These are phyloP conservation scores for Diospyros lotus DNA, from an alignment of 148 eudicot species.

Conservation along the genomic window DNA sequence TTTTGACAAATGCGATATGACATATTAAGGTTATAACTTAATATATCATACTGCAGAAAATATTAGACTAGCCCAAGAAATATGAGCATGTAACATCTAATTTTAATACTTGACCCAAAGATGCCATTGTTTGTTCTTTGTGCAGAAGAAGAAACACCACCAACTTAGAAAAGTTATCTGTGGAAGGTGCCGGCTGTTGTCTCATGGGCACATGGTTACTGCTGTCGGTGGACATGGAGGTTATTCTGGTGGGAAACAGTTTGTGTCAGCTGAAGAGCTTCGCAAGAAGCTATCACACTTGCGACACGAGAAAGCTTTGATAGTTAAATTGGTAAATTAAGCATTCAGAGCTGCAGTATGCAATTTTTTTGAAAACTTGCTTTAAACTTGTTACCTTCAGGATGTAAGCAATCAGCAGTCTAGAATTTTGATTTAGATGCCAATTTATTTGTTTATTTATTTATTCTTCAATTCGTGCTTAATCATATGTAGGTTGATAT, in stretches of 20 bases:
- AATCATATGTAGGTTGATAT: constrained; percentile 67
- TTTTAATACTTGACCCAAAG: not conserved
- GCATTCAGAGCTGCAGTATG: not conserved
- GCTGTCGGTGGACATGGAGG: constrained; percentile 99
- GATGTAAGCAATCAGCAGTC: not conserved
- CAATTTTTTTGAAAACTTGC: not conserved
- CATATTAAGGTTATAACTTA: not conserved
- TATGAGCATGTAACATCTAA: not conserved
- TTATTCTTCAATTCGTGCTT: not conserved
- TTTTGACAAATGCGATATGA: not conserved
- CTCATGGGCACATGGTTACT: constrained; percentile 96
- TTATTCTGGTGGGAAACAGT: constrained; percentile 90
- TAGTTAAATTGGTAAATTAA: constrained; percentile 72
- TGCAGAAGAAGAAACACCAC: constrained; percentile 90
- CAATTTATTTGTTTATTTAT: constrained; percentile 1
- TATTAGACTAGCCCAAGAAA: not conserved
- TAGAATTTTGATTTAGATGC: not conserved
- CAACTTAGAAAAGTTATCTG: constrained; percentile 79
- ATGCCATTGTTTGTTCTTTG: not conserved
- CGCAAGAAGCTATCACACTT: constrained; percentile 87
- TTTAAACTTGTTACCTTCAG: not conserved
- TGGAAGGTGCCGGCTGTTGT: constrained; percentile 85
- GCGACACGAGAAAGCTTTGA: constrained; percentile 83
- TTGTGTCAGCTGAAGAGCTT: constrained; percentile 88
- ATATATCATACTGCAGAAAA: not conserved